Base-by-base conservation (phyloP, 2,329 filamentous ascomycete species). In the Alternaria ethzedia region DNA sequence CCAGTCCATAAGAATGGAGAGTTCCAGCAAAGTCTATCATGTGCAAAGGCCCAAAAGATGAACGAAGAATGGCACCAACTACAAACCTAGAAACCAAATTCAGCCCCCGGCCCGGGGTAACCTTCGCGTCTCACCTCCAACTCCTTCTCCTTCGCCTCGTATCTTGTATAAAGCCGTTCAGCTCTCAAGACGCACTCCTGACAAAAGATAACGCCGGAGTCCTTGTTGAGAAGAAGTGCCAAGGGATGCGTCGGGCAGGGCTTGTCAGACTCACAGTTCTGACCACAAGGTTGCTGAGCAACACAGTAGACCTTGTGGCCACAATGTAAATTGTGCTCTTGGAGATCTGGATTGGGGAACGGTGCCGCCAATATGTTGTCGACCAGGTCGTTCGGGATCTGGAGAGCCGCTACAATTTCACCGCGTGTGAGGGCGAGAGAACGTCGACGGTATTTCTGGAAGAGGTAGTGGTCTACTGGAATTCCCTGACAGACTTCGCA, bases 401-500 rank as follows among this genome's bases (percentile, higher is more conserved):
- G 17, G 9, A 26, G 49, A 10, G 23, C 44, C 9, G 61, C 17
- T 15, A 61, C 50, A 9, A 71, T 63, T 6, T 67, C 32, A 0
- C 44, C 11, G 13, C 63, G 60, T 3, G 63, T 67, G 9, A 71
- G 58, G 11, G 58, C 56, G 20, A 66, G 23, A 52, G 56, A 65
- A 26, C 63, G 67, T 17, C 63, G 66, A 36, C 30, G 49, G 25
- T 12, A 20, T 6, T 36, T 23, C 21, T 25, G 54, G 21, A 13
- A 44, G 54, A 10, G 57, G 61, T 20, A 30, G 21, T 21, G 62
- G 32, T 30, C 25, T 30, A 20, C 54, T 46, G 70, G 69, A 4
- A 71, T 57, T 4, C 66, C 69, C 5, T 57, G 23, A 45, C 69
- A 73, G 6, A 56, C 36, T 12, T 69, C 68, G 61, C 69, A 73